Conservation (phyloP, 208 protist genomes). For the Trypanosoma mega region DNA sequence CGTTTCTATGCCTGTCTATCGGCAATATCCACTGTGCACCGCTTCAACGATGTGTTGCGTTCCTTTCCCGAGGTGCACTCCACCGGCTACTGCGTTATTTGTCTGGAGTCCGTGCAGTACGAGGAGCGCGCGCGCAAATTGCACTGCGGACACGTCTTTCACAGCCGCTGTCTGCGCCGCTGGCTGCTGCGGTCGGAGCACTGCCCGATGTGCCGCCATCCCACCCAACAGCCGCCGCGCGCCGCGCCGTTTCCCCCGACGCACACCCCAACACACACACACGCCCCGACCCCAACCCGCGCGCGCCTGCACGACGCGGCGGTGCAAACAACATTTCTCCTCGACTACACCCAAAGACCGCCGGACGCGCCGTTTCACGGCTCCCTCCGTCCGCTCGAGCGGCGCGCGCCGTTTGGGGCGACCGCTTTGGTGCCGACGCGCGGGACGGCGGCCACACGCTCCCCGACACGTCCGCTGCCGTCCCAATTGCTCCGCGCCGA, state of each 20-base stretch:
- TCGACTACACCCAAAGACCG: constrained; percentile 5
- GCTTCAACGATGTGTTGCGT: constrained; percentile 46
- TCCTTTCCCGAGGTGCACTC: constrained; percentile 44
- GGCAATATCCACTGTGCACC: constrained; percentile 27
- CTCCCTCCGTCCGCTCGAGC: constrained; percentile 12
- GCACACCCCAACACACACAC: too few relatives aligned
- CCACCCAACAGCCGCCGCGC: constrained; percentile 6
- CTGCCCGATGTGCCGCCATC: constrained; percentile 77
- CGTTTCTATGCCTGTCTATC: constrained; percentile 32
- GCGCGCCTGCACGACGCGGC: constrained; percentile 10
- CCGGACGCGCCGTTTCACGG: constrained; percentile 14
- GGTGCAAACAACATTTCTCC: constrained; percentile 22
- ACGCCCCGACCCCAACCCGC: too few relatives aligned
- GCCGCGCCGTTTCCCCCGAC: background rate
- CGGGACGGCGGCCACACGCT: too few relatives aligned
- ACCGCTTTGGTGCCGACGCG: too few relatives aligned
- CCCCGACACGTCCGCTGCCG: too few relatives aligned
- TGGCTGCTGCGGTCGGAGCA: constrained; percentile 58
- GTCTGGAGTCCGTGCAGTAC: constrained; percentile 53
- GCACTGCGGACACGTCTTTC: constrained; percentile 83
- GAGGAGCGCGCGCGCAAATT: constrained; percentile 48
- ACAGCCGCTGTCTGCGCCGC: constrained; percentile 66
- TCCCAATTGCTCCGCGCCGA: too few relatives aligned
- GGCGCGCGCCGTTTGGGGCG: too few relatives aligned
- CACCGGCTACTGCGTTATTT: constrained; percentile 65